Percentiles rank a stretch among this genome's conserved stretches.
Conservation (phyloP, 768 basidiomycete species). For the Rhodotorula toruloides region DNA sequence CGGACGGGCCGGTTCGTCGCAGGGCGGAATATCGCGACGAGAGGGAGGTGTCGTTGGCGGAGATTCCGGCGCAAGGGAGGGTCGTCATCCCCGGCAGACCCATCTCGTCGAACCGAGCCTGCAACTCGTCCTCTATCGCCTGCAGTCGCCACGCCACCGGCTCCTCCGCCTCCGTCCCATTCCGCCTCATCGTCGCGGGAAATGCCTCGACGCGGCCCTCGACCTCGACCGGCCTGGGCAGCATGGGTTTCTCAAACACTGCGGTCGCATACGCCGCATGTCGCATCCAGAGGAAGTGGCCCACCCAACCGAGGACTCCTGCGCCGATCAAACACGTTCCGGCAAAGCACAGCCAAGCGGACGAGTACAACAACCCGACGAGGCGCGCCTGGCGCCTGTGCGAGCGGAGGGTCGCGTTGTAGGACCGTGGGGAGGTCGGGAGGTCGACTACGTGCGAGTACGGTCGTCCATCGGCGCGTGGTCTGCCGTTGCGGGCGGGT, state of each 20-base stretch:
- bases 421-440: background rate
- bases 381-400: background rate
- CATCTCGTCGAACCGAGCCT: conserved; percentile 1
- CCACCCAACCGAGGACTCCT: conserved; percentile 12
- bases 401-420: background rate
- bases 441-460: background rate
- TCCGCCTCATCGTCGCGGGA: background rate
- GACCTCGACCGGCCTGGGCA: conserved; percentile 1
- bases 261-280: conserved; percentile 20
- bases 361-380: background rate
- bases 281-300: conserved; percentile 14
- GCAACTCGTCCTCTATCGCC: background rate
- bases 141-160: background rate
- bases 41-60: background rate
- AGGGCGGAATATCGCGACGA: conserved; percentile 5
- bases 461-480: too few species aligned
- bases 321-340: background rate
- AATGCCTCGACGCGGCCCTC: conserved; percentile 14
- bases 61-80: background rate
- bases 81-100: background rate
- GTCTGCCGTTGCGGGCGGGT: too few species aligned
- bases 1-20: background rate
- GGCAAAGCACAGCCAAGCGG: background rate
- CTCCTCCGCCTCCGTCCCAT: background rate
- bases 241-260: conserved; percentile 22